Percentiles rank a stretch among this genome's conserved stretches.
phyloP scores from a whole-genome alignment of 768 basidiomycete genomes.

The Russula vinacea region DNA sequence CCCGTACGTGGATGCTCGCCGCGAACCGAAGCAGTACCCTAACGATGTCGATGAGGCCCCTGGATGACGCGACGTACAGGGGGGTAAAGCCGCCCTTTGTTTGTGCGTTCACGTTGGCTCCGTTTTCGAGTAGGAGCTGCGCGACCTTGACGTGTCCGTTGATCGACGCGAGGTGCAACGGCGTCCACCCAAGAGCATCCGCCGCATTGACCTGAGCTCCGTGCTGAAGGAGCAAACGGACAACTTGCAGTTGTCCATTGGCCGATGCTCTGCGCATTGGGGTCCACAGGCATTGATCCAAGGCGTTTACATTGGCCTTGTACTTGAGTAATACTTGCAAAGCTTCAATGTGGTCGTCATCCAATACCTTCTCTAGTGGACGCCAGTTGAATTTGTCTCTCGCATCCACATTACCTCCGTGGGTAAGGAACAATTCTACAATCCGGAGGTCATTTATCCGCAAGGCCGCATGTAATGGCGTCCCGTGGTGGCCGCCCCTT shows the following conservation, averaged over 20 bases:
- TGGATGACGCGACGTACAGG: conserved; percentile 3
- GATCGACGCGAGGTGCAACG: conserved; percentile 9
- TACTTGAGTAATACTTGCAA: not conserved
- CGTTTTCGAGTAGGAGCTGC: conserved; percentile 5
- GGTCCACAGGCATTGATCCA: not conserved
- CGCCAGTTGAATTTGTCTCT: not conserved
- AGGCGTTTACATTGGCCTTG: not conserved
- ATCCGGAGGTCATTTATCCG: not conserved
- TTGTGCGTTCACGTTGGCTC: conserved; percentile 1
- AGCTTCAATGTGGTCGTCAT: not conserved
- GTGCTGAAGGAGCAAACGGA: conserved; percentile 6
- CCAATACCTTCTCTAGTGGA: conserved; percentile 1
- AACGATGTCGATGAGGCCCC: conserved; percentile 5
- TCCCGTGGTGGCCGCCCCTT: not conserved
- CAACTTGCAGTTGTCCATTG: conserved; percentile 1
- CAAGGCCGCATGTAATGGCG: conserved; percentile 1
- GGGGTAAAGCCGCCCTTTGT: conserved; percentile 7
- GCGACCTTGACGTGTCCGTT: not conserved
- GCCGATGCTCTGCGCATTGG: not conserved
- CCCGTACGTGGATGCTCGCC: not conserved
- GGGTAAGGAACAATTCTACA: not conserved
- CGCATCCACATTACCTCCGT: not conserved
- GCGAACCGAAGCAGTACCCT: not conserved
- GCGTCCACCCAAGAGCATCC: conserved; percentile 4
- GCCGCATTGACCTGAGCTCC: conserved; percentile 12